Base-by-base conservation (phyloP, 225 moss, liverwort and hornwort species). In the Marchantia paleacea region DNA sequence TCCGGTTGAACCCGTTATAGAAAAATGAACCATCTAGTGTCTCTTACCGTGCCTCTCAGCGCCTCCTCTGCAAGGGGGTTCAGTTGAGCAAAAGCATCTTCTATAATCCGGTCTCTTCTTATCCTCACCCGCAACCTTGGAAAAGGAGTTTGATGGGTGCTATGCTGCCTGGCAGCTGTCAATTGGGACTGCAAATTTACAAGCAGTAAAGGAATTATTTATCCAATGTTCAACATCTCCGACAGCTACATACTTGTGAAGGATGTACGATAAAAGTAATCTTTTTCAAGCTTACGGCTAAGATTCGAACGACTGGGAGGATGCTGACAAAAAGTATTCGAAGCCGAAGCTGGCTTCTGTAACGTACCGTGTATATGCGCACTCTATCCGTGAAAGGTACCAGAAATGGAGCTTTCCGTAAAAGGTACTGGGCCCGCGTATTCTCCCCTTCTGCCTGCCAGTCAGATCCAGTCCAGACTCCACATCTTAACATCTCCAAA, bases 341-440 rank as follows among this genome's bases (percentile, higher is more conserved):
- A 18, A n/a, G n/a, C 9, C 10, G 62, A 24, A 7, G 62, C 8
- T 66, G 28, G 25, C 26, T 25, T 55, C 74, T 13, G 62, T 12
- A 0, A 49, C 22, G 78, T 94, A 97, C 97, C 86, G 95, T 92
- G 81, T 95, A 99, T 75, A 99, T 95, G 77, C 95, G 99, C 82
- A 99, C 99, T 91, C 99, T 90, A 67, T 99, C 94, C 72, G 92
- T 95, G 69, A 99, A 99, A 54, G 99, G 99, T 73, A 99, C 94
- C 80, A 99, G 82, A 86, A 94, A 99, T 22, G 99, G 99, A 78
- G 99, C 95, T 90, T 95, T 90, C 78, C 82, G 91, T 28, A 99
- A 73, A 55, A 99, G 85, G 80, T 94, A 91, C 73, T 90, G 91
- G 55, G 99, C 99, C 81, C 99, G 89, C 55, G 99, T 94, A 70